Evolutionary conservation across 1,284 basidiomycete genomes (phyloP), one percentile per base, ranked within the genome.

Genomic region (Thelephora terrestris): DNA sequence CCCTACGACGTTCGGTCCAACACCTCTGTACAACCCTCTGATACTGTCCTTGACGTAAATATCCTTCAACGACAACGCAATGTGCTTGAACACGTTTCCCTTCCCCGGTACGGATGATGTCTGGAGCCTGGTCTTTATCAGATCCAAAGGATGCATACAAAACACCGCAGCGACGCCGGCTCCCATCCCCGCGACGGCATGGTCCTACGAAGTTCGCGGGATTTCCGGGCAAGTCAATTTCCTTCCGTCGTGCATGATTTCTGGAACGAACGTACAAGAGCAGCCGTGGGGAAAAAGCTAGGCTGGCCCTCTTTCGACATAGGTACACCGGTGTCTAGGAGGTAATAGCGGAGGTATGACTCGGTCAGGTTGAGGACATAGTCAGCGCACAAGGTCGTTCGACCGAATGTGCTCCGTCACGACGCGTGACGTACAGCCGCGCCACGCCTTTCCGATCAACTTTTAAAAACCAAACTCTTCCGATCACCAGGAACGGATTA

Each of bases 141-240:
- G 78, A 68, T 99, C 96, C 37, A 99, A 76, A 4, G 96, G 96
- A 64, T 99, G 94, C 91, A 99, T 96, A 66, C 91, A 93, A 35
- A 98, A 73, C 44, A 94, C 94, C 23, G 93, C 90, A 54, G 87
- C 84, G 48, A 92, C 82, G 42, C 95, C 96, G 29, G 95, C 95
- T 40, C 90, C 88, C 50, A 99, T 79, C 48, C 96, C 95, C 40
- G 92, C 91, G 47, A 85, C 79, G 18, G 95, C 94, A 81, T 98
- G 93, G 66, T 98, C 94, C 79, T 88, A 54, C 10, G 43, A 21
- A 38, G 34, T 47, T 50, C 36, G 38, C 47, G 29, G 18, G 25
- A 20, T 23, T 21, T 23, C 12, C 20, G 18, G 10, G n/a, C 20
- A 6, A n/a, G 17, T 23, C 12, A 42, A 42, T 14, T 21, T 21